A percentile compares a stretch with the other conserved stretches of the same genome.
Evolutionary conservation across 2,329 filamentous ascomycete genomes (phyloP).

Genomic region (Sporothrix mexicana): DNA sequence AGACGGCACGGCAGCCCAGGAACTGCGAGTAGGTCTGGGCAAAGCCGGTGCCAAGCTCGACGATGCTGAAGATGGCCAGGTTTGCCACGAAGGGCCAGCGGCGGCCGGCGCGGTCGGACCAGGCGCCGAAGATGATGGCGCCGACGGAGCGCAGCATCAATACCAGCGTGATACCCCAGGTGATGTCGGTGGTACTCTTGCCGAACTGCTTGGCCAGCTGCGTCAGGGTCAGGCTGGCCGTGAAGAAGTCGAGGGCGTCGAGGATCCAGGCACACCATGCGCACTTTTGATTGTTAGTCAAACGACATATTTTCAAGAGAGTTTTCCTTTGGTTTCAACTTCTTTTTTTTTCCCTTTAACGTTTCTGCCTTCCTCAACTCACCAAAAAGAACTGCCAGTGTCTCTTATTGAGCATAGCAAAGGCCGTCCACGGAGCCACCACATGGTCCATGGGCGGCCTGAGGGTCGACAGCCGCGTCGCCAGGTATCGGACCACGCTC

Average conservation of each 20-base stretch:
- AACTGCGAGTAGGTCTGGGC: constrained; percentile 73
- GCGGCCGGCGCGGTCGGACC: constrained; percentile 78
- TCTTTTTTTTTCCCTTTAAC: too few relatives aligned
- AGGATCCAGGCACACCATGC: constrained; percentile 66
- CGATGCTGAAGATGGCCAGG: constrained; percentile 66
- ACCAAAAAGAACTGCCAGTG: too few relatives aligned
- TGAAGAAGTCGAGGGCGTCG: constrained; percentile 63
- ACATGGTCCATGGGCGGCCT: too few relatives aligned
- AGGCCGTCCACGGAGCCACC: too few relatives aligned
- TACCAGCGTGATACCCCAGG: constrained; percentile 76
- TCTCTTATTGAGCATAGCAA: too few relatives aligned
- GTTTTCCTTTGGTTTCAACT: too few relatives aligned
- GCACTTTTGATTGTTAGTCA: too few relatives aligned
- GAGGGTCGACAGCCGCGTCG: too few relatives aligned
- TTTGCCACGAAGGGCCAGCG: constrained; percentile 86
- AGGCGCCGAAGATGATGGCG: constrained; percentile 75
- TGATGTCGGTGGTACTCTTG: constrained; percentile 67
- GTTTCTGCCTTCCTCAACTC: too few relatives aligned
- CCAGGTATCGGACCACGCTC: too few relatives aligned
- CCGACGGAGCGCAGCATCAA: constrained; percentile 76
- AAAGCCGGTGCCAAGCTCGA: constrained; percentile 76
- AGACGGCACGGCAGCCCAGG: constrained; percentile 73
- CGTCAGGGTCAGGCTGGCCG: constrained; percentile 76
- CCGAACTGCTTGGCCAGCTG: constrained; percentile 65
- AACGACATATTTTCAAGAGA: too few relatives aligned